Evolutionary conservation across 1,284 basidiomycete genomes (phyloP), one percentile per base, ranked within the genome.

Genomic region (Marasmius sp.): DNA sequence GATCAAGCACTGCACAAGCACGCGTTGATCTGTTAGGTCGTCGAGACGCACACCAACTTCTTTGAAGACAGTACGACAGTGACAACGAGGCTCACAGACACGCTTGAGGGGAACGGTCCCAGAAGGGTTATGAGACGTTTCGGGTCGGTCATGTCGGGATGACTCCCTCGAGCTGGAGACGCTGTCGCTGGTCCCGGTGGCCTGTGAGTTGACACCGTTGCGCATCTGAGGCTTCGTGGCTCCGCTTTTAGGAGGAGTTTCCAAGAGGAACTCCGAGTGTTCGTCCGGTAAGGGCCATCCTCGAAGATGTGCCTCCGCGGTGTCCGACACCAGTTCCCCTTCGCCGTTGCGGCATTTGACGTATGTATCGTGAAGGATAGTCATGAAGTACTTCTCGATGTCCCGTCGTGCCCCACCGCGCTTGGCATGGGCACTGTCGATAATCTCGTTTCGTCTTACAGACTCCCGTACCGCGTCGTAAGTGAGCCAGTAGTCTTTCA

Each of bases 381-480:
- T 57, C 47, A 51, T 39, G 57, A 58, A 16, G 57, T 69, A 39
- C 34, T 57, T 39, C 34, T 33, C 20, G 55, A 37, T 20, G 45
- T 57, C 37, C 27, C 34, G 11, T 20, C 34, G 10, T 14, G 11
- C 12, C 18, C 18, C 18, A 3, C 11, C 48, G 14, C 48, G 11
- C 12, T 10, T 27, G 18, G 18, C 48, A 20, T 27, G 27, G 27
- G 27, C 27, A 27, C 27, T 27, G 27, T 49, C 48, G 10, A 49
- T 20, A 12, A 49, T 49, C 12, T 49, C 18, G 5, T 27, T 49
- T 27, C 27, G 48, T n/a, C 18, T 49, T 27, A 20, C 18, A 10
- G 18, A n/a, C 48, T 49, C 48, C 43, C 2, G 18, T 18, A 12
- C 10, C 11, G 48, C 18, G 18, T 49, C 48, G 12, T 20, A 27